These are phyloP conservation scores for Physaria fendleri DNA, from an alignment of 345 rosid species.

Conservation along the genomic window DNA sequence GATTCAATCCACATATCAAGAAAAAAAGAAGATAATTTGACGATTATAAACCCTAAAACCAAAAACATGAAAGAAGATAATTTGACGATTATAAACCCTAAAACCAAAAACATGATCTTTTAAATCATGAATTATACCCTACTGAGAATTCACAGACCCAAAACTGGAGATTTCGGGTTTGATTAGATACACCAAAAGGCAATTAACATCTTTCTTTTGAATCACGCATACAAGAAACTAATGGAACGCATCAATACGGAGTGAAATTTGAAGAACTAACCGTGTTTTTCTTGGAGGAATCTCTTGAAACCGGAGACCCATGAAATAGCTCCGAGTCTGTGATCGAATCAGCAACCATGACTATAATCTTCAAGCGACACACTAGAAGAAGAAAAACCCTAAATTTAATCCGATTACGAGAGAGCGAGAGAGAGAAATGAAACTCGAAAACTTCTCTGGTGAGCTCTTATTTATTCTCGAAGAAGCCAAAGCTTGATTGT, in stretches of 20 bases:
- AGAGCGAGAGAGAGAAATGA: slow-evolving; percentile 31
- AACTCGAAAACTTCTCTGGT: slow-evolving; percentile 70
- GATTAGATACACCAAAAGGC: neutral
- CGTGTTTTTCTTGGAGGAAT: slow-evolving; percentile 31
- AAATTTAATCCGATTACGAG: too few species aligned
- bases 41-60: too few species aligned
- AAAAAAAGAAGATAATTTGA: too few species aligned
- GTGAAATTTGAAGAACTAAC: slow-evolving; percentile 11
- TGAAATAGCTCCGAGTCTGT: slow-evolving; percentile 17
- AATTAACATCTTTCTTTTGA: neutral
- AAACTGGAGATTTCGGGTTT: neutral
- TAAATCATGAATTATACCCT: too few species aligned
- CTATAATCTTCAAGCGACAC: neutral
- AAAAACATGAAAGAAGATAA: too few species aligned
- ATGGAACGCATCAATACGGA: neutral
- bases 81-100: too few species aligned
- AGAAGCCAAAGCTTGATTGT: slow-evolving; percentile 9
- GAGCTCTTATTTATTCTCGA: slow-evolving; percentile 34
- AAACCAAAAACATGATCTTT: too few species aligned
- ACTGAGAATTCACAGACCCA: too few species aligned
- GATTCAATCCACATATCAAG: neutral
- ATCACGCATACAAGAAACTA: slow-evolving; percentile 7
- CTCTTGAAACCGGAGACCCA: slow-evolving; percentile 22
- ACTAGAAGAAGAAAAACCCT: slow-evolving; percentile 33
- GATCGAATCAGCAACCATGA: slow-evolving; percentile 39